Conservation (phyloP, 108 stramenopile genomes). For the Fistulifera solaris region DNA sequence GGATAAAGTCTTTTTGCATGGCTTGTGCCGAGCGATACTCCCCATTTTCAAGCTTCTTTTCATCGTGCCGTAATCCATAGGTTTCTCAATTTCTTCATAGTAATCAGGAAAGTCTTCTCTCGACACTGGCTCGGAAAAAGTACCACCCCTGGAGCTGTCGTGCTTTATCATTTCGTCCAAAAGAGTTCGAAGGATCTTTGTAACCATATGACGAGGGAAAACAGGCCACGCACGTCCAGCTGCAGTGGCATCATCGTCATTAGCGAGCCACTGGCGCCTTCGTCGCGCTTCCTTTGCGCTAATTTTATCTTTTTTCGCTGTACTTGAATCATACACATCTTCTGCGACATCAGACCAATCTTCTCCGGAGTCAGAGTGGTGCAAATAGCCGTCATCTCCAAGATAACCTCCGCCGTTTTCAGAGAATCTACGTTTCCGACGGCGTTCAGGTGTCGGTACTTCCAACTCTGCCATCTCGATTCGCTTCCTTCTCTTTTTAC, state of each 20-base stretch:
- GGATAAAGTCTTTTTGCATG: conserved; percentile 81
- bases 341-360: conserved; percentile 76
- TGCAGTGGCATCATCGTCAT: conserved; percentile 61
- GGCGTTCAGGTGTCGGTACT: conserved; percentile 2
- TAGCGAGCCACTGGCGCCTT: conserved; percentile 74
- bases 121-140: conserved; percentile 75
- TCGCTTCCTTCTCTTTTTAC: conserved; percentile 33
- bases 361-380: conserved; percentile 70
- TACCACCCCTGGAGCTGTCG: conserved; percentile 54
- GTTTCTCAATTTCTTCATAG: conserved; percentile 70
- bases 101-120: conserved; percentile 82
- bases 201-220: conserved; percentile 58
- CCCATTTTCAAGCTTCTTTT: conserved; percentile 68
- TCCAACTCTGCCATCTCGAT: conserved; percentile 17
- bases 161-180: conserved; percentile 67
- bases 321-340: conserved; percentile 31
- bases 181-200: conserved; percentile 49
- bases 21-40: conserved; percentile 80
- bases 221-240: conserved; percentile 79
- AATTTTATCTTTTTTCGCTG: conserved; percentile 43
- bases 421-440: conserved; percentile 6
- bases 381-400: conserved; percentile 61
- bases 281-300: conserved; percentile 66
- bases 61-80: conserved; percentile 86
- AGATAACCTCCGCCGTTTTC: conserved; percentile 21